Base-by-base conservation (phyloP, 805 yeast genomes). In the Blastobotrys mokoenaii region DNA sequence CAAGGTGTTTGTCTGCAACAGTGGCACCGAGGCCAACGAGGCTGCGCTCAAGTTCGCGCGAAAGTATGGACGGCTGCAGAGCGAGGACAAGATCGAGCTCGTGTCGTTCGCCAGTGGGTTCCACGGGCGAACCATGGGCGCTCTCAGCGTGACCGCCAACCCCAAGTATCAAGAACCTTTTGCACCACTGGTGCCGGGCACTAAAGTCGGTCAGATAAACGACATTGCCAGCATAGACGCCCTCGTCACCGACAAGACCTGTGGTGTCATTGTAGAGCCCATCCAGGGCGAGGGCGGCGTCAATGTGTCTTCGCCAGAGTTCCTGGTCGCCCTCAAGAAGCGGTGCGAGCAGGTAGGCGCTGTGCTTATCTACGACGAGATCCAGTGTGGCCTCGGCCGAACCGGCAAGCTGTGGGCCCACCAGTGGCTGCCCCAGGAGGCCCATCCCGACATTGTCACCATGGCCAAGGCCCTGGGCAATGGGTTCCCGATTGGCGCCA, bases 281-380 rank as follows among this genome's bases (percentile, higher is more conserved):
- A 82, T 93, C 48, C 98, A 93, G 70, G 98, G 97, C 54, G 98
- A 90, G 68, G 97, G 98, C 47, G 98, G 98, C 46, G 81, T 90
- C 15, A 78, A 80, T 58, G 78, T 82, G 16, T 75, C 86, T 47
- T 71, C 75, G 33, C 54, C 65, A 0, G 84, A 79, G 37, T 88
- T 85, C 60, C 70, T 90, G 50, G 60, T 70, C 3, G 78, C 77
- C 41, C 68, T 90, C 61, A 80, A 82, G 54, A 64, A 75, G 55
- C 65, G 84, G 46, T 86, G 96, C 62, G 67, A 69, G 46, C 73
- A 80, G 46, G 72, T 81, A 54, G 79, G 83, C 45, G 94, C 84
- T 9, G 61, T 86, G 29, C 74, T 90, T 48, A 89, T 90, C 52
- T 88, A 80, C 62, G 98, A 90, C 68, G 98, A 90, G 68, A 90